Evolutionary conservation across 495 filamentous ascomycete species (phyloP).

Genomic region (Tirmania nivea): DNA sequence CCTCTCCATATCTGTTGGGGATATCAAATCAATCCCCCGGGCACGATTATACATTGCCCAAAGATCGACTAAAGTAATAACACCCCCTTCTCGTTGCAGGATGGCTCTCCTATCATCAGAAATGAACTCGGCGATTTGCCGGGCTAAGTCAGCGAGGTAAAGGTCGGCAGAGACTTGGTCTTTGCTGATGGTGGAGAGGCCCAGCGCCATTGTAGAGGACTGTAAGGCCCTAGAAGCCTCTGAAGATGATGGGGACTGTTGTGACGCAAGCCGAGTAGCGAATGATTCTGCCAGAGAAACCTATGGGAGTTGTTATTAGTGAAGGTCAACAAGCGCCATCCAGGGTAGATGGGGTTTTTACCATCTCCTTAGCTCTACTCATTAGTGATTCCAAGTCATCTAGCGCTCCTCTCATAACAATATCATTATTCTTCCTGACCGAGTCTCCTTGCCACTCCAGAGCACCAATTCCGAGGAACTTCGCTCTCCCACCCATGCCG

Average conservation of each 20-base stretch:
- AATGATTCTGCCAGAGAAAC: constrained; percentile 78
- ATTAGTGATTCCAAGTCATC: constrained; percentile 93
- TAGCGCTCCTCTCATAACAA: constrained; percentile 83
- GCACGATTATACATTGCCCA: constrained; percentile 98
- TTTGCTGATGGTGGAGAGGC: constrained; percentile 61
- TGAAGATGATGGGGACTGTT: background rate
- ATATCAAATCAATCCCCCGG: constrained; percentile 82
- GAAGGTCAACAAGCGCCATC: background rate
- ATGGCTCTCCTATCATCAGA: constrained; percentile 74
- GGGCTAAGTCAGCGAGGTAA: constrained; percentile 56
- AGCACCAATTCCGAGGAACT: constrained; percentile 70
- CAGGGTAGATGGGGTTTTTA: background rate
- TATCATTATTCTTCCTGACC: constrained; percentile 70
- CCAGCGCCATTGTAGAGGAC: constrained; percentile 64
- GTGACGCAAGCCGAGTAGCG: constrained; percentile 33
- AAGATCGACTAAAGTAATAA: constrained; percentile 83
- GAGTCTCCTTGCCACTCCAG: constrained; percentile 67
- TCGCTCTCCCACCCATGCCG: constrained; percentile 17
- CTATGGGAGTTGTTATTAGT: background rate
- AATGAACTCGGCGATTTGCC: constrained; percentile 80
- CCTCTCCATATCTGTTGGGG: constrained; percentile 75
- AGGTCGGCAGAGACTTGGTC: constrained; percentile 43
- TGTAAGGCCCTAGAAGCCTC: constrained; percentile 28
- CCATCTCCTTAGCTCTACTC: constrained; percentile 88
- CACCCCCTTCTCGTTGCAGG: constrained; percentile 65